Base-by-base conservation (phyloP, 768 basidiomycete species). In the Lentinula sp. region DNA sequence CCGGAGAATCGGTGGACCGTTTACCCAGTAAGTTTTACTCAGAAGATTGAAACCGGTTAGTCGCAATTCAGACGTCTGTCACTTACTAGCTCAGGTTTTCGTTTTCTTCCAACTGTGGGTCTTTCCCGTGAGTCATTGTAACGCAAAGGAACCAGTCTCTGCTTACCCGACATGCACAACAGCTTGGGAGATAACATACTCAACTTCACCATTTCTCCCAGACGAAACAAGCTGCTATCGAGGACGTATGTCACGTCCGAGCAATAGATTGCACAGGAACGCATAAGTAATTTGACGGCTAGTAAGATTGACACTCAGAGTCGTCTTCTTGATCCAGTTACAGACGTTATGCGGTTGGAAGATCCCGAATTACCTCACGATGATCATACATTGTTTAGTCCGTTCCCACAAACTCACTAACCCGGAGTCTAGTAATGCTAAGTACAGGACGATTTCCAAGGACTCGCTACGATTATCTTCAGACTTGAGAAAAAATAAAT, bases 271-370 rank as follows among this genome's bases (percentile, higher is more conserved):
- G 62, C 21, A 60, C 62, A 31, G 16, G 23, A 18, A 63, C 18
- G 37, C 37, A 37, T 46, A 34, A 28, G 46, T 16, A 57, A 63
- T 53, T 37, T 63, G n/a, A 60, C 55, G 18, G 62, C 54, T 5
- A 63, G 48, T 5, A 63, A 54, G 9, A 60, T 63, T 45, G 39
- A 63, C n/a, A 31, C 54, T 8, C 52, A 49, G 42, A 45, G 45
- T 34, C 62, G 62, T 45, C 59, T 63, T 4, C 28, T 63, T 11
- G 59, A 63, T 21, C 59, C 59, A 21, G 45, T 37, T 46, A 63
- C 62, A 16, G 13, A n/a, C 18, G 5, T 23, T 7, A 4, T 11
- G 4, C n/a, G 9, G 21, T 4, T 52, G 8, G 57, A 57, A 10
- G 62, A 59, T 1, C 59, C 59, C 3, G 62, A 63, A 18, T 42